Base-by-base conservation (phyloP, 2,329 filamentous ascomycete species). In the Pestalotiopsis sp. region DNA sequence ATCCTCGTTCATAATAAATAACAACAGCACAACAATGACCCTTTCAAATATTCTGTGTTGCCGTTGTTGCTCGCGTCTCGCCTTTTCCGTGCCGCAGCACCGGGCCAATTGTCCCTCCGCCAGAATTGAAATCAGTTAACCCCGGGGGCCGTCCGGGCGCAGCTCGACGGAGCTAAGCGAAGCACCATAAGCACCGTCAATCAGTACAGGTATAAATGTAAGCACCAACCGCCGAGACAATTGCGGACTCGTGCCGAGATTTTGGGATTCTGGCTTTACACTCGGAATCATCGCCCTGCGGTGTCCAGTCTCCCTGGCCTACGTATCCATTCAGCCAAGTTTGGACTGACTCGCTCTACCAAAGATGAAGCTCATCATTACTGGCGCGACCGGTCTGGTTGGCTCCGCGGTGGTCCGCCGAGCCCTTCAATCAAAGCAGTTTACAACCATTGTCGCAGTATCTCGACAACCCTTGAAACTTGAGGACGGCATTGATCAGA, bases 351-450 rank as follows among this genome's bases (percentile, higher is more conserved):
- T 5, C 13, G 13, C 5, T 45, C 17, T 45, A 14, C 13, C 12
- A 45, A 17, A 52, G 1, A 52, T 52, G 45, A 52, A 52, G 45
- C 17, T 85, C 56, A 78, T 85, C 27, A 73, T 84, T 17, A 75
- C 79, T 12, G 83, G 83, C 2, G 79, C 81, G 4, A 83, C 79
- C 0, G 83, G 83, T 66, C 82, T 80, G 56, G 76, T 85, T 2
- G 84, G 76, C 49, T 78, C 72, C 45, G 84, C 85, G 66, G 69
- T 86, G 31, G 71, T 86, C 61, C 82, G 82, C 13, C 83, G 85
- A 66, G 80, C 80, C 25, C 74, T 85, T 5, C 72, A 70, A 4
- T 74, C 74, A 38, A 76, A 78, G 0, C 70, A 75, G 5, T 76
- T 86, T 66, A 81, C 79, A 0, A 78, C 80, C 9, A 72, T 86